Evolutionary conservation across 495 filamentous ascomycete species (phyloP), one percentile per base, ranked within the genome.

Genomic region (Penicillium lividum): DNA sequence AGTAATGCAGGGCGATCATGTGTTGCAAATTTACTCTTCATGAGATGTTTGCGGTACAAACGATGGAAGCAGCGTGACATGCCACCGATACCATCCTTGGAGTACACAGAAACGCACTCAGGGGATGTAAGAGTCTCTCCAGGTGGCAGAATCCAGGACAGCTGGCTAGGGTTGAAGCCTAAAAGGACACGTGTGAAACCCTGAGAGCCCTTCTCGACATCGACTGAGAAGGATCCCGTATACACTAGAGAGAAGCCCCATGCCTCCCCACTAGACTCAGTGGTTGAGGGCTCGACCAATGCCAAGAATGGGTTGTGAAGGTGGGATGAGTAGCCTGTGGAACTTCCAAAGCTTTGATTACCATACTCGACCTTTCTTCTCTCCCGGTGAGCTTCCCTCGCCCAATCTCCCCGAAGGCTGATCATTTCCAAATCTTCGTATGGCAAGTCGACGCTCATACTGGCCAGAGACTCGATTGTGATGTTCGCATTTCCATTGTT

Each of bases 171-270:
- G 52, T 83, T 83, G 22, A 85, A 64, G 7, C 82, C 82, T 4
- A 83, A 58, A 0, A 79, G 59, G 18, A 77, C 80, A 5, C 81
- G 78, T 0, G 80, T 79, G 61, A 80, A 75, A 1, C 80, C 80
- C 53, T 83, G 80, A 0, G 80, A 82, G 61, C 79, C 77, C 45
- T 82, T 78, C 60, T 84, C 81, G 10, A 82, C 77, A n/a, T 77
- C 70, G 6, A 77, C 75, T 6, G 76, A 65, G 65, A 82, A 83
- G 1, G 78, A 82, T 9, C 80, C 81, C 0, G 76, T 78, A 62
- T 82, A 84, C 18, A 85, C 65, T 6, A 84, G 74, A 9, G 80
- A 81, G 63, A 83, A 84, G 0, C 80, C 82, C 66, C 78, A 84
- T 9, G 76, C 80, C 27, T 82, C 72, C 4, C 80, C 82, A 15